phyloP scores from a whole-genome alignment of 2,329 filamentous ascomycete species.

The Aspergillus flavus region DNA sequence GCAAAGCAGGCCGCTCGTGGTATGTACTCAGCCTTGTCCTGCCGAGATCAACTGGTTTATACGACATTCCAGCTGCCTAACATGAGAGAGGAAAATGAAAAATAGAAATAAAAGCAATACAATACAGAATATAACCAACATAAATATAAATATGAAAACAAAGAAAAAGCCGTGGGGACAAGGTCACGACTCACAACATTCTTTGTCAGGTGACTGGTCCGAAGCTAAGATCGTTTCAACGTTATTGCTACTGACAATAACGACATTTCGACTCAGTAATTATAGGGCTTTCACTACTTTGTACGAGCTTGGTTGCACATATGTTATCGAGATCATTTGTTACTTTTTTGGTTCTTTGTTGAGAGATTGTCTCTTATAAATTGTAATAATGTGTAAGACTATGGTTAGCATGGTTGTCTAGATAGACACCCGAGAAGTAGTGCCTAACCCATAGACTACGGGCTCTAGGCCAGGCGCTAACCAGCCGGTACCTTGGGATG shows the following conservation, averaged over 20 bases:
- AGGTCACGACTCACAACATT: background rate
- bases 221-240: background rate
- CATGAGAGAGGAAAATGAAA: background rate
- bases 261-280: background rate
- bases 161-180: background rate
- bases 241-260: background rate
- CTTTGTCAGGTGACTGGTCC: background rate
- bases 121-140: too few relatives aligned
- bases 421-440: constrained; percentile 7
- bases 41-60: background rate
- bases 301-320: background rate
- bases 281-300: background rate
- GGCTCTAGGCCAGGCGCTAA: constrained; percentile 18
- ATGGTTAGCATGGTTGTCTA: background rate
- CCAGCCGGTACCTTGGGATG: constrained; percentile 21
- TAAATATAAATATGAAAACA: background rate
- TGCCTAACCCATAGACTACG: constrained; percentile 6
- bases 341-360: background rate
- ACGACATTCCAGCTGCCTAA: background rate
- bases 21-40: background rate
- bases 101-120: background rate
- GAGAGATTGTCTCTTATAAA: background rate
- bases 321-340: background rate
- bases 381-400: background rate
- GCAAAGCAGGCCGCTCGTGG: background rate